phyloP scores from a whole-genome alignment of 1,284 basidiomycete genomes.

The Spongiforma sp. region DNA sequence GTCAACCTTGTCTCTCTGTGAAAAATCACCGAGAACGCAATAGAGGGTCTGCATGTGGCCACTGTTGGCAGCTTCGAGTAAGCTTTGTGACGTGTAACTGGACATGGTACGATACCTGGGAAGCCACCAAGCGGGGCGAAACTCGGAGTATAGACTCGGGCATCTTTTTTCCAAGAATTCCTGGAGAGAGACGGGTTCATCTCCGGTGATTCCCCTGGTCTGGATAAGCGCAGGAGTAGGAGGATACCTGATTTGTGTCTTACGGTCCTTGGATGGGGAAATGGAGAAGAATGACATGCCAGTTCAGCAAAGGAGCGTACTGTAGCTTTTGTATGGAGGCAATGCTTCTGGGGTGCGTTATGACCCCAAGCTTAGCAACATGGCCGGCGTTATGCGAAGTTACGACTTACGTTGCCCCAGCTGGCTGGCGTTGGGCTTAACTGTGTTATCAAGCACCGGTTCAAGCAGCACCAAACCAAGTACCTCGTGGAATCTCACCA shows the following conservation, averaged over 20 bases:
- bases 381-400: no score
- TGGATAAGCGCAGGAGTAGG: conserved; percentile 47
- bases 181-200: conserved; percentile 46
- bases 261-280: conserved; percentile 23
- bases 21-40: conserved; percentile 73
- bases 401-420: no score
- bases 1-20: conserved; percentile 67
- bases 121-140: conserved; percentile 73
- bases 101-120: conserved; percentile 49
- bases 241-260: conserved; percentile 37
- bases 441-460: not conserved
- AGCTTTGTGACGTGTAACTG: conserved; percentile 9
- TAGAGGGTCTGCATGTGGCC: conserved; percentile 80
- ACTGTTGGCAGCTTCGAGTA: conserved; percentile 44
- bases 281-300: conserved; percentile 40
- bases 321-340: no score
- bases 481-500: not conserved
- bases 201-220: conserved; percentile 32
- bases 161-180: conserved; percentile 62
- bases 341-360: no score
- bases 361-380: no score
- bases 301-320: no score
- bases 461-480: not conserved
- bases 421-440: not conserved
- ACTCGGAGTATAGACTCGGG: conserved; percentile 58